These are phyloP conservation scores for Aureobasidium sp. DNA, from an alignment of 2,329 filamentous ascomycete genomes.

Conservation along the genomic window DNA sequence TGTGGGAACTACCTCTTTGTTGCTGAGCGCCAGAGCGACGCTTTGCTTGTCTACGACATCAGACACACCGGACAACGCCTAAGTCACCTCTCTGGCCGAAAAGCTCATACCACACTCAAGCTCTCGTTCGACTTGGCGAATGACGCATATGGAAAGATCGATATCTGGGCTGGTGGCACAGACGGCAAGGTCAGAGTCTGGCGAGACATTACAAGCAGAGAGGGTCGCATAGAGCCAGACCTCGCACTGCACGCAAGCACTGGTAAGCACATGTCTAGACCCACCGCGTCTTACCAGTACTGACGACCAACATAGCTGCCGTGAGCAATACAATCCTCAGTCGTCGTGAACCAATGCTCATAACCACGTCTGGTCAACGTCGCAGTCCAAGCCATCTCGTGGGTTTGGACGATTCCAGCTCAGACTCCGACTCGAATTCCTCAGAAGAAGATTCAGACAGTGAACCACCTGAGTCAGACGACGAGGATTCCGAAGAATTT, in stretches of 20 bases:
- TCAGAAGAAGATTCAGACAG: background rate
- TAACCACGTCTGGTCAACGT: conserved; percentile 12
- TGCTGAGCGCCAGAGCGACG: conserved; percentile 48
- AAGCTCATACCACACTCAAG: conserved; percentile 44
- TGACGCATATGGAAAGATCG: conserved; percentile 27
- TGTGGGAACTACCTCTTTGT: conserved; percentile 51
- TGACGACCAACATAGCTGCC: conserved; percentile 1
- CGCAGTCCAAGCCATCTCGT: background rate
- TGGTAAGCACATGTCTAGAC: background rate
- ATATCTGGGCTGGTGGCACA: conserved; percentile 51
- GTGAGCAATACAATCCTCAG: conserved; percentile 9
- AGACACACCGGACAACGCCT: conserved; percentile 44
- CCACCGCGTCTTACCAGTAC: background rate
- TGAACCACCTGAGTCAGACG: background rate
- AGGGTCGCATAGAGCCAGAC: conserved; percentile 34
- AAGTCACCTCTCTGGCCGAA: conserved; percentile 37
- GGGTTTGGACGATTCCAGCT: background rate
- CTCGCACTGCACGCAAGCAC: conserved; percentile 28
- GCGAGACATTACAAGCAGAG: conserved; percentile 34
- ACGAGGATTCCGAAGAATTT: background rate
- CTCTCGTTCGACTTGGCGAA: conserved; percentile 45
- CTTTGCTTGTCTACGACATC: conserved; percentile 50
- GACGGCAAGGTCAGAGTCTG: conserved; percentile 44
- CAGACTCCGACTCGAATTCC: background rate
- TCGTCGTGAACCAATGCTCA: conserved; percentile 1